These are phyloP conservation scores for Boletus reticuloceps DNA, from an alignment of 768 basidiomycete genomes.

Conservation along the genomic window DNA sequence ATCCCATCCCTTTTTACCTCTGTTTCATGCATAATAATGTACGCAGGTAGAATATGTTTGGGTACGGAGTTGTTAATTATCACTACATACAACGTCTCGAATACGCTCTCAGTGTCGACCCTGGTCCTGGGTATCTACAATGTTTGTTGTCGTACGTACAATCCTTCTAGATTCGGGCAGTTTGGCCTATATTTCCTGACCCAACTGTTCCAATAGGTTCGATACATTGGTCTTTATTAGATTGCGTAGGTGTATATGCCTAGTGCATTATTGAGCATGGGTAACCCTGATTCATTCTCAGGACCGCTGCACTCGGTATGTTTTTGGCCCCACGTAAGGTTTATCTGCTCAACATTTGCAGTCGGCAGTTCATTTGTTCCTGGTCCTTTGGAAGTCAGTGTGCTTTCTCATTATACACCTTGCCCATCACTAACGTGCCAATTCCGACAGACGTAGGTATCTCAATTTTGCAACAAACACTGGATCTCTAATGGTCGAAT, in stretches of 20 bases:
- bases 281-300: not conserved
- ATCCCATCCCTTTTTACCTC: not conserved
- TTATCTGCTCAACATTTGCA: not conserved
- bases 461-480: too few species aligned
- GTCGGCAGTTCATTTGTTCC: too few species aligned
- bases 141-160: not conserved
- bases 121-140: not conserved
- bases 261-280: not conserved
- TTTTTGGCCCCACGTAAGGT: not conserved
- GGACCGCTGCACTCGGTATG: not conserved
- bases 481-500: too few species aligned
- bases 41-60: not conserved
- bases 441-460: too few species aligned
- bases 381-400: too few species aligned
- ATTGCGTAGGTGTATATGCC: not conserved
- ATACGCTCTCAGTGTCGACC: not conserved
- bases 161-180: not conserved
- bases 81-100: not conserved
- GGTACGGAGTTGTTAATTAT: not conserved
- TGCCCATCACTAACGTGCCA: too few species aligned
- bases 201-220: not conserved
- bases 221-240: not conserved
- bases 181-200: not conserved
- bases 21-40: not conserved
- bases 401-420: too few species aligned